Base-by-base conservation (phyloP, 352 stramenopile genomes). In the Blastocystis sp. region DNA sequence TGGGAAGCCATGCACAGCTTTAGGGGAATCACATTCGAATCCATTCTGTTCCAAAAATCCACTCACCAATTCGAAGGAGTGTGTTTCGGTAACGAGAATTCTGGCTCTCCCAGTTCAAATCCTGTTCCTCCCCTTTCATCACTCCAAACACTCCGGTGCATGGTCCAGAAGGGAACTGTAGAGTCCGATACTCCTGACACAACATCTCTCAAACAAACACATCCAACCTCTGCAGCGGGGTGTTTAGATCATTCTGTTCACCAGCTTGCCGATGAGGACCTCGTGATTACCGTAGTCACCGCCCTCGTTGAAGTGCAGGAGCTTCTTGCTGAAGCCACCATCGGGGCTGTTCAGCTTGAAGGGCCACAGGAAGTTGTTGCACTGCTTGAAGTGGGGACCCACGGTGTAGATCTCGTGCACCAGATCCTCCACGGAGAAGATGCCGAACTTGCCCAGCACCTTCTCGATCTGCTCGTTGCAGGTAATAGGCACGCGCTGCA, bases 291-390 rank as follows among this genome's bases (percentile, higher is more conserved):
- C 94, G 79, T 94, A 93, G 90, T 97, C 93, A 88, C 94, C 94
- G 88, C 93, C 94, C 90, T 97, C 94, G 79, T 93, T 94, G 82
- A 95, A 96, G 94, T 97, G 94, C 52, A 96, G 91, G 38, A 96
- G 92, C 93, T 97, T 97, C 92, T 97, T 93, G 89, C 91, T 95
- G 93, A 96, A 97, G 88, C 94, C 94, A 60, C 94, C 96, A 34
- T 34, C 28, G 28, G 28, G 28, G 28, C 28, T 34, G 28, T 34
- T 34, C 28, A 34, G 28, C 28, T 34, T 34, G 28, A 34, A 34
- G 28, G 28, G 28, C 28, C 28, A 34, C 28, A 34, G 28, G 28
- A 34, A 34, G 28, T 34, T 34, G 28, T 34, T 34, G 28, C 28
- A 34, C 28, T 34, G 28, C 28, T 34, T 34, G 28, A 34, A 34